Evolutionary conservation across 768 basidiomycete genomes (phyloP).

Genomic region (Suillus spraguei): DNA sequence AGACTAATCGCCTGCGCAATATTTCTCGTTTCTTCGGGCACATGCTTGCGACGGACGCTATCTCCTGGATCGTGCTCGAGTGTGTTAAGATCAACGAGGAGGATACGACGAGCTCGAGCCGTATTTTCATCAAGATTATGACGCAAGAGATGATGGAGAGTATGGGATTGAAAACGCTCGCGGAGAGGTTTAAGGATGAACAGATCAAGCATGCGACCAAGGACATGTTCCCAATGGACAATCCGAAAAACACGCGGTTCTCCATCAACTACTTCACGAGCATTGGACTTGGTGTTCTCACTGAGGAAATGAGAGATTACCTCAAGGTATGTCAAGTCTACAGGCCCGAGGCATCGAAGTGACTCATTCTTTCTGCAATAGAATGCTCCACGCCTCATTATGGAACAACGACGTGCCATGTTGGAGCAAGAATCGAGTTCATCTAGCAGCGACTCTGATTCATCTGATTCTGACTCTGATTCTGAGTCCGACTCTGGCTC

Average conservation of each 20-base stretch:
- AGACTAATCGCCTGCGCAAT: constrained; percentile 97
- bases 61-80: constrained; percentile 87
- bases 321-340: constrained; percentile 64
- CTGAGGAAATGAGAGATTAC: constrained; percentile 97
- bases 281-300: constrained; percentile 86
- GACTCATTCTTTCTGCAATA: constrained; percentile 32
- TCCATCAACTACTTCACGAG: constrained; percentile 99
- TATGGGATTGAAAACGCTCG: constrained; percentile 86
- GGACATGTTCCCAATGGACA: constrained; percentile 94
- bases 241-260: constrained; percentile 95
- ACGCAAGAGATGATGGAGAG: constrained; percentile 94
- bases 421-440: constrained; percentile 66
- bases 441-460: constrained; percentile 45
- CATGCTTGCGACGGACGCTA: constrained; percentile 79
- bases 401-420: constrained; percentile 92
- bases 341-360: neutral
- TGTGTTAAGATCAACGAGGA: constrained; percentile 95
- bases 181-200: constrained; percentile 88
- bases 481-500: constrained; percentile 45
- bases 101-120: constrained; percentile 92
- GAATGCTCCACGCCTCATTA: constrained; percentile 91
- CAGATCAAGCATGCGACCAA: constrained; percentile 73
- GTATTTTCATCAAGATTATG: constrained; percentile 98
- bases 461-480: constrained; percentile 40
- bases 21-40: constrained; percentile 98